Base-by-base conservation (phyloP, 192 early-diverging fungal genomes). In the Chytriomyces sp. region DNA sequence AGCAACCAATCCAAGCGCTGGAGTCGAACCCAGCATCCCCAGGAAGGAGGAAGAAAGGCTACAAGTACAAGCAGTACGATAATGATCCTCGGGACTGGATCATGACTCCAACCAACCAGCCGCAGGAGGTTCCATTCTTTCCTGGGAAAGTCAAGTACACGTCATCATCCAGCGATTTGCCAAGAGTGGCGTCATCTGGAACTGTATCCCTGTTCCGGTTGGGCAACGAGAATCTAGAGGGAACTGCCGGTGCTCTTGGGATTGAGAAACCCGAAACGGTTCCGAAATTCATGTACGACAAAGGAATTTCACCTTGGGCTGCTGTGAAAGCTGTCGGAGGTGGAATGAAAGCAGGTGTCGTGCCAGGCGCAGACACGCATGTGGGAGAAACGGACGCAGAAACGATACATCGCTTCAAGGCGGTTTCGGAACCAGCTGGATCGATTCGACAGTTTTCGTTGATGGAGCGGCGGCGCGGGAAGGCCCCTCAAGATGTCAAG, bases 301-400 rank as follows among this genome's bases (percentile, higher is more conserved):
- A 72, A 50, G 70, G 70, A 23, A 72, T 72, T 7, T 60, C 50
- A 26, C 48, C n/a, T 11, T 72, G 70, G 70, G 70, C 70, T n/a
- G 70, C 53, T 35, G 53, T 72, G 20, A 57, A 26, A 53, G 70
- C 70, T 8, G 50, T 50, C 3, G 23, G 47, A 10, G 46, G 35
- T 45, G 47, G 47, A 13, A 0, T 57, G 13, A 57, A 20, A 13
- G 20, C 53, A 20, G 20, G 16, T n/a, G 16, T 5, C 53, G 53
- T 57, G 53, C 53, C 20, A 20, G 53, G 53, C 16, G 53, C 13
- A n/a, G 20, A 57, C 53, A 13, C 20, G 13, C 13, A 57, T 57
- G 53, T 13, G 20, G 16, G 53, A 13, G 53, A 13, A 57, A 57
- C 20, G 53, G 20, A 20, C 20, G 53, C 20, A 20, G 53, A 57